Conservation (phyloP, 2,329 filamentous ascomycete genomes). For the Alternaria sp. region DNA sequence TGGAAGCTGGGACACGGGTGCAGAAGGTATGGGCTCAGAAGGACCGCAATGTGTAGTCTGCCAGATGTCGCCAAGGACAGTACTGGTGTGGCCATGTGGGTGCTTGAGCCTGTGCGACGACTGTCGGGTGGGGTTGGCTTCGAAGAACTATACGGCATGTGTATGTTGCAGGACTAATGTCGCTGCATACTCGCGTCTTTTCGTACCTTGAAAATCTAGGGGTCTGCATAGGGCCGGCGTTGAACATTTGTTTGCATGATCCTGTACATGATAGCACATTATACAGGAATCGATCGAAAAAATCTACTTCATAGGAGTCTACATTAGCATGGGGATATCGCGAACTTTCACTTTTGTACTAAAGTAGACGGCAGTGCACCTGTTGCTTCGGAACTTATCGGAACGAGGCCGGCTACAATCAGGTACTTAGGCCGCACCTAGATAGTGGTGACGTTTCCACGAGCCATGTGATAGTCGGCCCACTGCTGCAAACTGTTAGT, state of each 20-base stretch:
- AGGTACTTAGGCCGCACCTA: background rate
- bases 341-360: background rate
- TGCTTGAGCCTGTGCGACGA: constrained; percentile 95
- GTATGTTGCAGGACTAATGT: constrained; percentile 92
- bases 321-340: background rate
- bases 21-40: constrained; percentile 72
- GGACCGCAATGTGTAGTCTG: constrained; percentile 93
- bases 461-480: constrained; percentile 6
- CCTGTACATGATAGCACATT: background rate
- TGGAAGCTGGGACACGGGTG: constrained; percentile 70
- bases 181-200: constrained; percentile 86
- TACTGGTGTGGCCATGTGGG: constrained; percentile 95
- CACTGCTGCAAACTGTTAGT: constrained; percentile 1
- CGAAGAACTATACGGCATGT: constrained; percentile 97
- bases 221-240: background rate
- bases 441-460: background rate
- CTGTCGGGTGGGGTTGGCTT: constrained; percentile 88
- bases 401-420: background rate
- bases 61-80: constrained; percentile 81
- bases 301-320: background rate
- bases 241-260: background rate
- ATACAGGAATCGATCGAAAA: background rate
- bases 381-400: constrained; percentile 7
- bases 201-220: constrained; percentile 68
- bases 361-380: background rate